phyloP scores from a whole-genome alignment of 129 eudicot genomes.

The Deinandra increscens region DNA sequence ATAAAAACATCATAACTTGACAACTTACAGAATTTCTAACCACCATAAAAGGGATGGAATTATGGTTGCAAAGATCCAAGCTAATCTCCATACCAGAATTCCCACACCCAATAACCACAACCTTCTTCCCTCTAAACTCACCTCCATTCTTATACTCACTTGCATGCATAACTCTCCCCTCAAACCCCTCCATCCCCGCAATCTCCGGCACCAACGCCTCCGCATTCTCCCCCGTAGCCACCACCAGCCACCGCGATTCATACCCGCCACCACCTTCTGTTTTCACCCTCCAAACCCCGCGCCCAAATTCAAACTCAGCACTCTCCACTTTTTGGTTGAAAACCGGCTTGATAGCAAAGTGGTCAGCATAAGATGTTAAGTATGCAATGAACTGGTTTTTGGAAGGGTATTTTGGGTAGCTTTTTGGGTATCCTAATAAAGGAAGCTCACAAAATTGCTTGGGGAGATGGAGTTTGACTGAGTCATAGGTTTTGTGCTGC shows the following conservation, averaged over 20 bases:
- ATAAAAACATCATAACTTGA: not conserved
- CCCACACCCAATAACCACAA: constrained; percentile 82
- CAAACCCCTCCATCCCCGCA: constrained; percentile 45
- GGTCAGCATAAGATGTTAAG: constrained; percentile 63
- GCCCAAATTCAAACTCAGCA: constrained; percentile 41
- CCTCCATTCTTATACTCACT: constrained; percentile 58
- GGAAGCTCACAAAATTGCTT: constrained; percentile 67
- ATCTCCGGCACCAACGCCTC: constrained; percentile 65
- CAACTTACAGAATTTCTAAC: constrained; percentile 69
- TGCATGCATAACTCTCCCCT: constrained; percentile 53
- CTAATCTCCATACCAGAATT: constrained; percentile 91
- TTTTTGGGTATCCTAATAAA: constrained; percentile 48
- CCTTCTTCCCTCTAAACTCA: constrained; percentile 42
- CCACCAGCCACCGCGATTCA: constrained; percentile 57
- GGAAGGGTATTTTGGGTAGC: constrained; percentile 68
- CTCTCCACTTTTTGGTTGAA: constrained; percentile 53
- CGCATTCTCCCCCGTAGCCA: constrained; percentile 79
- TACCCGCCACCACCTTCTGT: constrained; percentile 45
- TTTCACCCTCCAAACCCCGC: constrained; percentile 55
- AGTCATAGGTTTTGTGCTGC: constrained; percentile 71
- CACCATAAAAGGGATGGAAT: constrained; percentile 56
- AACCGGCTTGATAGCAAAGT: constrained; percentile 56
- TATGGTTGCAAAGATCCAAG: constrained; percentile 60
- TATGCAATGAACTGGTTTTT: constrained; percentile 61
- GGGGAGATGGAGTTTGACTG: constrained; percentile 74